These are phyloP conservation scores for Yamadazyma dendronema DNA, from an alignment of 1,139 yeast species.

Conservation along the genomic window DNA sequence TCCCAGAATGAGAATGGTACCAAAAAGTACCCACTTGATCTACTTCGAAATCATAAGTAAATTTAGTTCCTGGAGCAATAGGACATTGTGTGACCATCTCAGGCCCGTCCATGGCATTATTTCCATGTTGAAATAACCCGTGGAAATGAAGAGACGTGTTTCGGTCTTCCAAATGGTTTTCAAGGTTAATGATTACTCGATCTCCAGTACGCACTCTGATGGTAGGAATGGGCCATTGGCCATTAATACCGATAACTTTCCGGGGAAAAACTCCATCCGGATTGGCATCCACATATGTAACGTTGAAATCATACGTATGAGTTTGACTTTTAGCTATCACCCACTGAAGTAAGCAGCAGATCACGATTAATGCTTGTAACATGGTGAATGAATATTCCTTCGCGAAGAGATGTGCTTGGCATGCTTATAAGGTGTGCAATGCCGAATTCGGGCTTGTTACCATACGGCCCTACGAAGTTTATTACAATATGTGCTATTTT, in stretches of 20 bases:
- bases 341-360: background rate
- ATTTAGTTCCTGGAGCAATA: slow-evolving; percentile 67
- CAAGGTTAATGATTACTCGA: slow-evolving; percentile 63
- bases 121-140: slow-evolving; percentile 80
- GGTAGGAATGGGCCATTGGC: slow-evolving; percentile 83
- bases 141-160: slow-evolving; percentile 88
- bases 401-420: too few relatives aligned
- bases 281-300: slow-evolving; percentile 68
- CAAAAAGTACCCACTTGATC: slow-evolving; percentile 86
- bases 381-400: too few relatives aligned
- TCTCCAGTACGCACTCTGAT: slow-evolving; percentile 74
- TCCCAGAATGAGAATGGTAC: slow-evolving; percentile 89
- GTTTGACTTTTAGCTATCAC: slow-evolving; percentile 42
- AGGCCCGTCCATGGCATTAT: slow-evolving; percentile 84
- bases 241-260: slow-evolving; percentile 75
- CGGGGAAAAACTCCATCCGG: slow-evolving; percentile 74
- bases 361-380: too few relatives aligned
- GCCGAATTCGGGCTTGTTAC: background rate
- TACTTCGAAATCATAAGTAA: slow-evolving; percentile 78
- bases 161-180: slow-evolving; percentile 62
- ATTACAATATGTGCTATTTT: too few relatives aligned
- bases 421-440: too few relatives aligned
- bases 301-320: slow-evolving; percentile 68
- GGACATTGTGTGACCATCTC: slow-evolving; percentile 87
- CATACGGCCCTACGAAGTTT: too few relatives aligned